Percentiles rank a stretch among this genome's conserved stretches.
Conservation (phyloP, 2,329 filamentous ascomycete species). For the Fusarium haematococcum region DNA sequence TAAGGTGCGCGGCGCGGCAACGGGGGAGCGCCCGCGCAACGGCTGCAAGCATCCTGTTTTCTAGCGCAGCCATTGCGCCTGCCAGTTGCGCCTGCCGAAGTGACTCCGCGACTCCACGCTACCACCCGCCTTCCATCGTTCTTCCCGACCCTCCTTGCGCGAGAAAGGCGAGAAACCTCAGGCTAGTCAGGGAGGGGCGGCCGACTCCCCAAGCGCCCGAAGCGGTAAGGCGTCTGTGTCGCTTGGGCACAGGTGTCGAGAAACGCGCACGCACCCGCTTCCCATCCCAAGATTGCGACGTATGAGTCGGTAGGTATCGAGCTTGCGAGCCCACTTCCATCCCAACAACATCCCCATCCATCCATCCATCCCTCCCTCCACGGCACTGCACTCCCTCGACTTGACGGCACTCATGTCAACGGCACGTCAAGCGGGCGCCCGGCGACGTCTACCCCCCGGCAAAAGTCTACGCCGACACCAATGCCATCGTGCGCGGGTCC, state of each 20-base stretch:
- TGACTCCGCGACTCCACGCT: slow-evolving; percentile 24
- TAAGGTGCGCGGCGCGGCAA: slow-evolving; percentile 30
- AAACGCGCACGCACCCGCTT: slow-evolving; percentile 38
- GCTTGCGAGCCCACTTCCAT: not conserved
- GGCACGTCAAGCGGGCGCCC: slow-evolving; percentile 41
- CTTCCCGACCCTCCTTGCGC: slow-evolving; percentile 10
- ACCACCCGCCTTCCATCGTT: slow-evolving; percentile 22
- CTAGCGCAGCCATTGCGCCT: slow-evolving; percentile 35
- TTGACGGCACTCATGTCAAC: slow-evolving; percentile 39
- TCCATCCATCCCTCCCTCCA: not conserved
- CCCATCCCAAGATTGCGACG: slow-evolving; percentile 25
- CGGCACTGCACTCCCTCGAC: slow-evolving; percentile 32
- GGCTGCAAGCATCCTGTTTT: slow-evolving; percentile 33
- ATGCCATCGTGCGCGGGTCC: not conserved
- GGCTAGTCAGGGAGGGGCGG: not conserved
- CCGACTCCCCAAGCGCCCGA: slow-evolving; percentile 34
- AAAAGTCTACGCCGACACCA: slow-evolving; percentile 10
- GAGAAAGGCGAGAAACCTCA: not conserved
- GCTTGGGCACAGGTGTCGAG: slow-evolving; percentile 24
- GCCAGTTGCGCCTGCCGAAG: slow-evolving; percentile 31
- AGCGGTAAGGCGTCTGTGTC: slow-evolving; percentile 44
- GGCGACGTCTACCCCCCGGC: slow-evolving; percentile 12
- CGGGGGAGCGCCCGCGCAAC: slow-evolving; percentile 22
- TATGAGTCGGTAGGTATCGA: not conserved
- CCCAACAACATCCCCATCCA: slow-evolving; percentile 8